phyloP scores from a whole-genome alignment of 1,139 yeast genomes.

The Debaryomyces sp. region DNA sequence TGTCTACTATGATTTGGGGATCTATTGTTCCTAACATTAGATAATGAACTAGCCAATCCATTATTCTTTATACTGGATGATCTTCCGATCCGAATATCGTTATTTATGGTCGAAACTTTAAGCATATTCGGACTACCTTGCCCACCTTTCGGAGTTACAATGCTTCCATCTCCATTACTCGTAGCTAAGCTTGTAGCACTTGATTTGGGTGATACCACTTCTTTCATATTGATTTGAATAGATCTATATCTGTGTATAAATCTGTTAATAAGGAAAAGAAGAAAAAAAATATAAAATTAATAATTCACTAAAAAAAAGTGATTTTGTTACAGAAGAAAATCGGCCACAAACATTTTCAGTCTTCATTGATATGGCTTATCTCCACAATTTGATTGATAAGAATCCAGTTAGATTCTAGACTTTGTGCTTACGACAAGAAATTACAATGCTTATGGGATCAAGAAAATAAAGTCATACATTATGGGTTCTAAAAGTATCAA shows the following conservation, averaged over 20 bases:
- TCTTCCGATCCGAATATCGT: slow-evolving; percentile 13
- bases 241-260: background rate
- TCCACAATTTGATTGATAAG: slow-evolving; percentile 5
- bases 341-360: slow-evolving; percentile 1
- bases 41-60: slow-evolving; percentile 5
- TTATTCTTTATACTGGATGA: slow-evolving; percentile 7
- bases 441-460: background rate
- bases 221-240: background rate
- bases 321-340: background rate
- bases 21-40: slow-evolving; percentile 9
- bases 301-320: background rate
- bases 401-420: background rate
- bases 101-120: slow-evolving; percentile 12
- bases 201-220: slow-evolving; percentile 3
- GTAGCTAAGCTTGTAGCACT: background rate
- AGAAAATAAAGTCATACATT: too few relatives aligned
- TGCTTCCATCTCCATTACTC: background rate
- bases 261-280: background rate
- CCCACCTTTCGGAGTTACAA: background rate
- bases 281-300: background rate
- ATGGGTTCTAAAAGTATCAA: too few relatives aligned
- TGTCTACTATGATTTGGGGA: slow-evolving; percentile 11
- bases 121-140: background rate
- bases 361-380: background rate
- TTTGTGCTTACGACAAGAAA: background rate